Evolutionary conservation across 345 rosid species (phyloP).

Genomic region (Toxicodendron radicans): DNA sequence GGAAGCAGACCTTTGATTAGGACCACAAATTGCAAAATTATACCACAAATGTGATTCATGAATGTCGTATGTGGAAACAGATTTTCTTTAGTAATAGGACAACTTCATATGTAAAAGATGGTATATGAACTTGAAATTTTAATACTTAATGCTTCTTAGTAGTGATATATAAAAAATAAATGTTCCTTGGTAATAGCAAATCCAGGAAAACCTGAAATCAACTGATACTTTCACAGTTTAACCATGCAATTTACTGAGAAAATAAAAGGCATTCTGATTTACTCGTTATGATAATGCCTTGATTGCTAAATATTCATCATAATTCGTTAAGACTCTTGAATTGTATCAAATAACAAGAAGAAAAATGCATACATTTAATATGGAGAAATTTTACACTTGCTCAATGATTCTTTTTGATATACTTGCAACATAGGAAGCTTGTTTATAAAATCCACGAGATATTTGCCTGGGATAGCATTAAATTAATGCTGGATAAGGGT

Average conservation of each 20-base stretch:
- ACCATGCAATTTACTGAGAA: neutral
- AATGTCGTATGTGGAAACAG: neutral
- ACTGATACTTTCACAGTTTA: neutral
- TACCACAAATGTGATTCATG: neutral
- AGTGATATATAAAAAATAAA: neutral
- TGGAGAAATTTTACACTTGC: neutral
- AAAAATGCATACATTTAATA: neutral
- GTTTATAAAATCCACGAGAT: neutral
- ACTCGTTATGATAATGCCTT: neutral
- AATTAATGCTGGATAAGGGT: neutral
- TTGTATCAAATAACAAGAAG: neutral
- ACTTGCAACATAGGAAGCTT: neutral
- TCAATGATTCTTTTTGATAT: neutral
- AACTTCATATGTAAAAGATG: neutral
- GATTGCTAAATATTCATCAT: neutral
- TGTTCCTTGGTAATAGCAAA: neutral
- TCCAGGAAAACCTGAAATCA: neutral
- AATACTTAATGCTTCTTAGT: neutral
- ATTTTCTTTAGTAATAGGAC: neutral
- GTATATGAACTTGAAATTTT: neutral
- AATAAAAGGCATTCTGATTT: neutral
- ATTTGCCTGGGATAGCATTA: slow-evolving; percentile 8
- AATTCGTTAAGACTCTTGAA: neutral
- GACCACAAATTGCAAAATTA: neutral
- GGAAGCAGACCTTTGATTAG: neutral